Evolutionary conservation across 2,329 filamentous ascomycete genomes (phyloP).

Genomic region (Trichoderma brevicompactum): DNA sequence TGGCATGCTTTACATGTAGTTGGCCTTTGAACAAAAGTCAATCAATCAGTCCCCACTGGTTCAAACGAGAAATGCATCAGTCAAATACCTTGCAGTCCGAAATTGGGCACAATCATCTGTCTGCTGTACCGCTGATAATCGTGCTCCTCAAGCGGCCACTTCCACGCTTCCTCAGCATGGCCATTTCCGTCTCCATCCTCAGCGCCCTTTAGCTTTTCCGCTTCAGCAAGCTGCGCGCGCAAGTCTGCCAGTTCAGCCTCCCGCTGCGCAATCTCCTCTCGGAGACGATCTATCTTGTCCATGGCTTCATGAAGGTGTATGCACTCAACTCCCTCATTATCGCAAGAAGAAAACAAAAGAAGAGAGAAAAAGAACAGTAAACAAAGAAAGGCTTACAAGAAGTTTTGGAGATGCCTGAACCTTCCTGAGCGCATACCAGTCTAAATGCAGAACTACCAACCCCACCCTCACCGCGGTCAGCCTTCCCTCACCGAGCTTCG

Average conservation of each 20-base stretch:
- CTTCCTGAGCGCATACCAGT: no score
- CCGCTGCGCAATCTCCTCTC: conserved; percentile 51
- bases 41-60: no score
- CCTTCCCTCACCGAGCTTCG: conserved; percentile 25
- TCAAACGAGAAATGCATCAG: no score
- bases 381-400: not conserved
- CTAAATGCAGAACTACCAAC: not conserved
- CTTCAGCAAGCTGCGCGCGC: conserved; percentile 49
- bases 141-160: conserved; percentile 70
- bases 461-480: conserved; percentile 29
- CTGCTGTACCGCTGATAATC: conserved; percentile 89
- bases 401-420: no score
- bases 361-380: not conserved
- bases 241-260: conserved; percentile 55
- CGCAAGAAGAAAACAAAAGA: not conserved
- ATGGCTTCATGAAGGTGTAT: conserved; percentile 35
- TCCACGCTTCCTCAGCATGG: conserved; percentile 44
- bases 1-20: conserved; percentile 68
- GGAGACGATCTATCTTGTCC: conserved; percentile 49
- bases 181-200: conserved; percentile 14
- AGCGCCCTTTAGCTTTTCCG: conserved; percentile 31
- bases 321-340: no score
- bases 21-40: conserved; percentile 61
- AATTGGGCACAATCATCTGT: conserved; percentile 83
- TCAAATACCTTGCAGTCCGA: conserved; percentile 72